These are phyloP conservation scores for Gossypium schwendimanii DNA, from an alignment of 441 rosid species.

Conservation along the genomic window DNA sequence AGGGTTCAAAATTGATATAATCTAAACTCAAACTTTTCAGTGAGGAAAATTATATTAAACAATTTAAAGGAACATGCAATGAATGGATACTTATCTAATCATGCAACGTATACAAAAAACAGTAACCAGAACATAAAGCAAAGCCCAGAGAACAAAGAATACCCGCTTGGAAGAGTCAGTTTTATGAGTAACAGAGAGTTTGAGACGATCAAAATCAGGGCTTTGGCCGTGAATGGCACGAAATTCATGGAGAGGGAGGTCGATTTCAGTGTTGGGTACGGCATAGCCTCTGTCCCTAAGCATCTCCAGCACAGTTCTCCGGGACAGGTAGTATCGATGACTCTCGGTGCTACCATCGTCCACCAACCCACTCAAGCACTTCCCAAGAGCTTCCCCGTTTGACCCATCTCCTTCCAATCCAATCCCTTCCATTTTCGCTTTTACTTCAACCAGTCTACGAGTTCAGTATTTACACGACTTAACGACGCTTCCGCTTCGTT, in stretches of 20 bases:
- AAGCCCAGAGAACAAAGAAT: background rate
- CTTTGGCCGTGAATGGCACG: conserved; percentile 46
- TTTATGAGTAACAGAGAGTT: conserved; percentile 40
- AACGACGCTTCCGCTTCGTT: background rate
- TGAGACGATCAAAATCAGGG: conserved; percentile 67
- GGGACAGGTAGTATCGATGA: conserved; percentile 64
- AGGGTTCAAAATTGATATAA: background rate
- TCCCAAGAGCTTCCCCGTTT: conserved; percentile 19
- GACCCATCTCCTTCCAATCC: background rate
- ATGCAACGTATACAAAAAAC: background rate
- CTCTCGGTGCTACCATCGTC: conserved; percentile 60
- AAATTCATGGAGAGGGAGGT: conserved; percentile 58
- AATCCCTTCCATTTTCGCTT: background rate
- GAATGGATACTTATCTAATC: background rate
- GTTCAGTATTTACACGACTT: background rate
- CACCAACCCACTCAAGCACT: conserved; percentile 46
- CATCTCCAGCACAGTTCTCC: conserved; percentile 74
- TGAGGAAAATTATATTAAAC: background rate
- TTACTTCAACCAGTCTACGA: background rate
- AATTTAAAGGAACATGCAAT: background rate
- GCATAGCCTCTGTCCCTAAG: conserved; percentile 74
- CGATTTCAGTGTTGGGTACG: conserved; percentile 53
- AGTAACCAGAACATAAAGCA: background rate
- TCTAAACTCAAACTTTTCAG: background rate
- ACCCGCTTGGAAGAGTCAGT: conserved; percentile 66